phyloP scores from a whole-genome alignment of 2,329 filamentous ascomycete species.

The Hypomyces perniciosus region DNA sequence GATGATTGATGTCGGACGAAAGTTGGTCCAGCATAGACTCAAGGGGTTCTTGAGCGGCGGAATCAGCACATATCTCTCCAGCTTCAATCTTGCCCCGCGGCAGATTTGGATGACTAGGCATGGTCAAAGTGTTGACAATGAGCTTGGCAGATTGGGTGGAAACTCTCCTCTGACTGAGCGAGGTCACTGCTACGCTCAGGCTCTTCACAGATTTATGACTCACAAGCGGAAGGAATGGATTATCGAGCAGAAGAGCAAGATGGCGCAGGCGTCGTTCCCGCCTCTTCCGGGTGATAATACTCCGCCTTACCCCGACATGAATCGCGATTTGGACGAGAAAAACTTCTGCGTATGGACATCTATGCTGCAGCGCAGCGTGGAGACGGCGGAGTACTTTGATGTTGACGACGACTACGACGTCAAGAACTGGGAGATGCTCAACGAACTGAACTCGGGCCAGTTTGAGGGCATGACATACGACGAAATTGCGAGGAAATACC shows the following conservation, averaged over 20 bases:
- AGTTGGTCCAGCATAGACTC: slow-evolving; percentile 84
- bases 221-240: slow-evolving; percentile 77
- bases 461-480: slow-evolving; percentile 96
- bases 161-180: slow-evolving; percentile 79
- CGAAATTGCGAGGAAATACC: slow-evolving; percentile 73
- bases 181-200: slow-evolving; percentile 71
- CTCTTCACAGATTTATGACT: slow-evolving; percentile 78
- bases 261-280: slow-evolving; percentile 74
- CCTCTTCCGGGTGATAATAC: slow-evolving; percentile 86
- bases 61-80: slow-evolving; percentile 90
- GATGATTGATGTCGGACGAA: slow-evolving; percentile 96
- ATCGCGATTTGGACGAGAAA: slow-evolving; percentile 66
- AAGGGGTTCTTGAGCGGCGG: slow-evolving; percentile 88
- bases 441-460: slow-evolving; percentile 86
- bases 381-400: slow-evolving; percentile 85
- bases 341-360: slow-evolving; percentile 98
- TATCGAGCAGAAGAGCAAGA: slow-evolving; percentile 71
- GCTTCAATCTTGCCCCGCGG: slow-evolving; percentile 90
- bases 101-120: slow-evolving; percentile 99
- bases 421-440: slow-evolving; percentile 97
- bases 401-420: slow-evolving; percentile 89
- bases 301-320: slow-evolving; percentile 85
- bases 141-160: slow-evolving; percentile 81
- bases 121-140: slow-evolving; percentile 85
- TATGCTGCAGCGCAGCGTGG: slow-evolving; percentile 85